These are phyloP conservation scores for Salix arbutifolia DNA, from an alignment of 345 rosid species.

Conservation along the genomic window DNA sequence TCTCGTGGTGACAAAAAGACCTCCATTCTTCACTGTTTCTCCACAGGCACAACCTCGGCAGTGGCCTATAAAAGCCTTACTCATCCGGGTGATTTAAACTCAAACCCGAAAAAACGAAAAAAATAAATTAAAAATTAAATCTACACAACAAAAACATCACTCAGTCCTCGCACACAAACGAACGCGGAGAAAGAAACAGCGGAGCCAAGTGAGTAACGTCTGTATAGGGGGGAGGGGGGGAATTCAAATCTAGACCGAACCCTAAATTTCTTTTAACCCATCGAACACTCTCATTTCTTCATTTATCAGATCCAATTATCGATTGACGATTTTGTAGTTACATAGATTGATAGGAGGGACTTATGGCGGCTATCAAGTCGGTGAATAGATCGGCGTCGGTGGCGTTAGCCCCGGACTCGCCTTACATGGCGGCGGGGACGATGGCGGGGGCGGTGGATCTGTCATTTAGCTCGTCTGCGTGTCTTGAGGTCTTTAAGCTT, in stretches of 20 bases:
- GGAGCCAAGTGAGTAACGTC: background rate
- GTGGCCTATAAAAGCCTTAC: background rate
- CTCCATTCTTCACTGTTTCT: background rate
- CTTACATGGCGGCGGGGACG: slow-evolving; percentile 98
- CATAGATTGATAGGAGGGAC: background rate
- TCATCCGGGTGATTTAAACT: background rate
- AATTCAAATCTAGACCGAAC: slow-evolving; percentile 1
- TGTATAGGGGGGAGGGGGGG: background rate
- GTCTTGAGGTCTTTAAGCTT: slow-evolving; percentile 91
- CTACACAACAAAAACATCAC: background rate
- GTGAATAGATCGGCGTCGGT: slow-evolving; percentile 92
- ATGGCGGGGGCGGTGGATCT: slow-evolving; percentile 99
- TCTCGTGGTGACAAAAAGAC: background rate
- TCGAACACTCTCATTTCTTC: background rate
- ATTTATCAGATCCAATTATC: background rate
- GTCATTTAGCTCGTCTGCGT: slow-evolving; percentile 89
- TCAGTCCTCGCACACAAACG: background rate
- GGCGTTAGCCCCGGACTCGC: slow-evolving; percentile 90
- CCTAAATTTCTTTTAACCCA: background rate
- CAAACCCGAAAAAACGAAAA: background rate
- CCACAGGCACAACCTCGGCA: background rate
- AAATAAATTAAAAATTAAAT: background rate
- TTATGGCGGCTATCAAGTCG: slow-evolving; percentile 89
- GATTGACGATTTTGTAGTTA: background rate
- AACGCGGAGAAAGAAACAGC: background rate